These are phyloP conservation scores for Pyrenophora seminiperda DNA, from an alignment of 2,329 filamentous ascomycete genomes.

Conservation along the genomic window DNA sequence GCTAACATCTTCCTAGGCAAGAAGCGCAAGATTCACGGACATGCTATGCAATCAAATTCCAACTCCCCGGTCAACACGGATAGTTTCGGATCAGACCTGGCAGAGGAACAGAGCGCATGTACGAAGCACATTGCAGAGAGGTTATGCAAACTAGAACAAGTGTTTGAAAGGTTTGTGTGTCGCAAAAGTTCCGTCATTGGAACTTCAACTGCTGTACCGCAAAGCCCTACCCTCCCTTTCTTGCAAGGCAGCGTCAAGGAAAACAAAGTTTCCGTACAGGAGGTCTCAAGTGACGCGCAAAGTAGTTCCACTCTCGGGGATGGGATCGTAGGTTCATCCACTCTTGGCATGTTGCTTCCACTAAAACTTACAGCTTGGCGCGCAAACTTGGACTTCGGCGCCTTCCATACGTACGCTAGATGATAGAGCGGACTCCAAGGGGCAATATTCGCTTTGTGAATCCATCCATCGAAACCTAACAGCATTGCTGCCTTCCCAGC, in stretches of 20 bases:
- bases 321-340: conserved; percentile 35
- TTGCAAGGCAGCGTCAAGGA: conserved; percentile 28
- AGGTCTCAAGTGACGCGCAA: conserved; percentile 29
- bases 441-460: conserved; percentile 18
- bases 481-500: conserved; percentile 42
- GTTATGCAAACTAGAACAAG: conserved; percentile 42
- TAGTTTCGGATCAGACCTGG: conserved; percentile 19
- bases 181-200: conserved; percentile 30
- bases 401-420: conserved; percentile 35
- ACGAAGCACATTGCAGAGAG: conserved; percentile 41
- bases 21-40: conserved; percentile 31
- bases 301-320: conserved; percentile 39
- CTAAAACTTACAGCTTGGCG: conserved; percentile 33
- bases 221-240: conserved; percentile 28
- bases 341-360: not conserved
- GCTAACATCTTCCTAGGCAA: conserved; percentile 39
- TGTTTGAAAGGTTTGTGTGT: conserved; percentile 46
- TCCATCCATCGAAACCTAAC: conserved; percentile 28
- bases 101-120: conserved; percentile 30
- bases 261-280: conserved; percentile 25
- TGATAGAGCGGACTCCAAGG: conserved; percentile 19
- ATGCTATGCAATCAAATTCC: conserved; percentile 19
- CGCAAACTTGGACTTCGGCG: conserved; percentile 40
- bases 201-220: conserved; percentile 14
- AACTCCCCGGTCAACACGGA: conserved; percentile 20